phyloP scores from a whole-genome alignment of 768 basidiomycete genomes.

The Daedalea quercina region DNA sequence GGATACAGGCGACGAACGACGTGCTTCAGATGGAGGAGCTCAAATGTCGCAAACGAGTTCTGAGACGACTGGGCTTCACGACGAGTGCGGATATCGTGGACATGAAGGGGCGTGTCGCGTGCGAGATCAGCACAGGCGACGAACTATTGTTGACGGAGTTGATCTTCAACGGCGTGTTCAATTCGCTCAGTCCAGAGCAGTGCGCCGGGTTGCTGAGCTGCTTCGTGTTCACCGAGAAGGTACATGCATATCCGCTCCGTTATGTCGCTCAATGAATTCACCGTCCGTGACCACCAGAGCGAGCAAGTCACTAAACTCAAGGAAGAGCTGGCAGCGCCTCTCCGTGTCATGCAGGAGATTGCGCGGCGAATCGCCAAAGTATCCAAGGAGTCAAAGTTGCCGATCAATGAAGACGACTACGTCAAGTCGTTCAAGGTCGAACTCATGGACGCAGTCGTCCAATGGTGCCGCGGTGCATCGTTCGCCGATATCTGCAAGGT shows the following conservation, averaged over 20 bases:
- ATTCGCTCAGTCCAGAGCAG: constrained; percentile 82
- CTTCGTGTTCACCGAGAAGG: constrained; percentile 98
- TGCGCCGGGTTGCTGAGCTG: constrained; percentile 93
- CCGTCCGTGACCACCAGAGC: constrained; percentile 45
- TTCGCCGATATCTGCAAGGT: constrained; percentile 97
- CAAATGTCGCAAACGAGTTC: constrained; percentile 89
- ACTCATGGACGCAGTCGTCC: constrained; percentile 95
- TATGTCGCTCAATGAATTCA: background rate
- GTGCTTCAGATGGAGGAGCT: constrained; percentile 95
- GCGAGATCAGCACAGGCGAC: constrained; percentile 97
- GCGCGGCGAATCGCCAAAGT: constrained; percentile 96
- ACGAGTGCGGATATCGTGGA: constrained; percentile 88
- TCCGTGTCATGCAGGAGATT: constrained; percentile 93
- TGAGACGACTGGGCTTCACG: constrained; percentile 89
- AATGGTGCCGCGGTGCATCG: constrained; percentile 97
- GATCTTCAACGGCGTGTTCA: constrained; percentile 96
- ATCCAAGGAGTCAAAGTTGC: constrained; percentile 86
- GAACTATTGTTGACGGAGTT: constrained; percentile 94
- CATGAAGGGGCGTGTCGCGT: constrained; percentile 96
- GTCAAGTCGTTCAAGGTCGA: constrained; percentile 97
- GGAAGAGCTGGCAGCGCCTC: constrained; percentile 88
- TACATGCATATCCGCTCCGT: constrained; percentile 25
- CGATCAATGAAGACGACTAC: constrained; percentile 89
- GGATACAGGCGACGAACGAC: constrained; percentile 85
- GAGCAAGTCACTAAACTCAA: constrained; percentile 81